Evolutionary conservation across 352 stramenopile species (phyloP), one percentile per base, ranked within the genome.

Genomic region (Pythium inflatum): DNA sequence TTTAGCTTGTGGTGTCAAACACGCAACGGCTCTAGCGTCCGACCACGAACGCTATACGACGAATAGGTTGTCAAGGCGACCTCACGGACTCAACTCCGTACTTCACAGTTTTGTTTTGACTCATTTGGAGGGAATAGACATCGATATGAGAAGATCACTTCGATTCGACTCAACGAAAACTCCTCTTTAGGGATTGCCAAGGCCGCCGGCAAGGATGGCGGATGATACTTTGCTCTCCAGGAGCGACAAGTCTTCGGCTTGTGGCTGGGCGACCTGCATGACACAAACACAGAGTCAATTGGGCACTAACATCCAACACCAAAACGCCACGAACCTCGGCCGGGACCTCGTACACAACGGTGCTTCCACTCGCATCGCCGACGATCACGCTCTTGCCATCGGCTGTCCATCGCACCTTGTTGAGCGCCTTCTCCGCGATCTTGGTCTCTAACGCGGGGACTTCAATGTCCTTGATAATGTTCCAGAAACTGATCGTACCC

Each of bases 401-500:
- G 2, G 76, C 46, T 25, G 78, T 90, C 90, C 90, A 97, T 41
- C 85, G 80, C 45, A 97, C 75, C 66, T 93, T 95, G 81, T 94
- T 92, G 14, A 97, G 67, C 13, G 88, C 87, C 55, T 92, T 90
- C 27, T 83, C 75, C 27, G 78, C 82, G 48, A 93, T 80, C 70
- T 92, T 89, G 7, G 81, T 69, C 34, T 90, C 85, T 13, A 92
- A 66, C 14, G 69, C 78, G 11, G 85, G 80, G 31, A 93, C 84
- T 62, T 96, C 90, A n/a, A 88, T 73, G 70, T 97, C 90, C 54
- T 86, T 87, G 66, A 89, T 66, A 55, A 97, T 87, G 59, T 96
- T 95, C 90, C 90, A 97, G 38, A 97, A 73, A 59, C 84, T 91
- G 34, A 93, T 75, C 7, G 50, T 64, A 11, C 90, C 90, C 24